Evolutionary conservation across 345 rosid genomes (phyloP).

Genomic region (Hibiscus trionum): DNA sequence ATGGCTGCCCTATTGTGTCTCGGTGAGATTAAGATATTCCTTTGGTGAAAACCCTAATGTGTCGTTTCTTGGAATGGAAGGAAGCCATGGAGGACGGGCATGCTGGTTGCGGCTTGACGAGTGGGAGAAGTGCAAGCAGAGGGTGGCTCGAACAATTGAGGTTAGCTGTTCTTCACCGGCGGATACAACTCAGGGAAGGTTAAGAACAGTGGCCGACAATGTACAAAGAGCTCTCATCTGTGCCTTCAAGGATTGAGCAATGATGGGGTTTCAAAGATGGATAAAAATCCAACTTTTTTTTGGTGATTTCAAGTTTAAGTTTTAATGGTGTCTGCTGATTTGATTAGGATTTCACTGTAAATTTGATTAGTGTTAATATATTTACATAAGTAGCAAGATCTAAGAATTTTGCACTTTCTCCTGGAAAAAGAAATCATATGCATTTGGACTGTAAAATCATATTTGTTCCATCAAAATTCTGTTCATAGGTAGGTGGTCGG

Average conservation of each 20-base stretch:
- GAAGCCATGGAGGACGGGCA: slow-evolving; percentile 95
- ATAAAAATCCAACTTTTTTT: background rate
- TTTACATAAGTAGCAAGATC: background rate
- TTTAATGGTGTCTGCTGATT: background rate
- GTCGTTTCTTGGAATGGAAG: slow-evolving; percentile 81
- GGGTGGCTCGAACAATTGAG: slow-evolving; percentile 66
- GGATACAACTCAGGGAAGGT: slow-evolving; percentile 62
- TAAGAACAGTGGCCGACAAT: slow-evolving; percentile 70
- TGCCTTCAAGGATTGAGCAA: slow-evolving; percentile 72
- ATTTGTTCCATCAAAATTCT: background rate
- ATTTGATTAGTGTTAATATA: background rate
- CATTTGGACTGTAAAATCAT: background rate
- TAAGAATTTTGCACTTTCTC: background rate
- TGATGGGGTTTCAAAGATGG: slow-evolving; percentile 8
- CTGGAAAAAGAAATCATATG: background rate
- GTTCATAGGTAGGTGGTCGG: background rate
- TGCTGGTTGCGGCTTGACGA: slow-evolving; percentile 80
- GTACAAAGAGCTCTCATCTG: slow-evolving; percentile 61
- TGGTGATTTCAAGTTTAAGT: background rate
- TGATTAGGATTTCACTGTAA: background rate
- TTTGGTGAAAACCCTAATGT: slow-evolving; percentile 63
- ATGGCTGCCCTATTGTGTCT: slow-evolving; percentile 93
- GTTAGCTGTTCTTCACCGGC: slow-evolving; percentile 35
- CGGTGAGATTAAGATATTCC: slow-evolving; percentile 71
- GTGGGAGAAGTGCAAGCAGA: slow-evolving; percentile 92